A percentile compares a stretch with the other conserved stretches of the same genome.
These are phyloP conservation scores for Cyberlindnera suaveolens DNA, from an alignment of 805 yeast genomes.

Conservation along the genomic window DNA sequence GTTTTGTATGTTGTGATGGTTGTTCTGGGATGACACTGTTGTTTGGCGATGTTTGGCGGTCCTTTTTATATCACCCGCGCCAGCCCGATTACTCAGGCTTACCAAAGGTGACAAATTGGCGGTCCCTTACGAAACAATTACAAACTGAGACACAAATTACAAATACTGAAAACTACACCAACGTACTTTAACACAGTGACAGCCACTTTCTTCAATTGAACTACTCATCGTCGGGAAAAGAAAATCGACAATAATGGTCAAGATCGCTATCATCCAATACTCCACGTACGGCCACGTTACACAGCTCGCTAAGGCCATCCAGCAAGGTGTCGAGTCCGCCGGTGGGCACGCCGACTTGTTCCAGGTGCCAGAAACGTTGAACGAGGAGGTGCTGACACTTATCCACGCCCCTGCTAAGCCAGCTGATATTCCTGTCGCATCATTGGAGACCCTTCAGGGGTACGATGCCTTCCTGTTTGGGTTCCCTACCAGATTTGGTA, in stretches of 20 bases:
- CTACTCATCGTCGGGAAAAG: neutral
- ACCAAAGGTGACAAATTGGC: too few species aligned
- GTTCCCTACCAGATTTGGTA: slow-evolving; percentile 82
- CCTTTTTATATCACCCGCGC: too few species aligned
- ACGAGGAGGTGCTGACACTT: slow-evolving; percentile 46
- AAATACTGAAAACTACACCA: neutral
- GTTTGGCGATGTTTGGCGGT: too few species aligned
- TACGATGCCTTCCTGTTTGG: slow-evolving; percentile 85
- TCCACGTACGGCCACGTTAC: slow-evolving; percentile 76
- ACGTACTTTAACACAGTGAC: too few species aligned
- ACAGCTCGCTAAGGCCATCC: slow-evolving; percentile 57
- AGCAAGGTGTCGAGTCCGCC: slow-evolving; percentile 62
- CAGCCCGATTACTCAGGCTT: too few species aligned
- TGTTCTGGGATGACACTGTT: too few species aligned
- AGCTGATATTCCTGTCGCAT: slow-evolving; percentile 56
- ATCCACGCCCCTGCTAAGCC: slow-evolving; percentile 66
- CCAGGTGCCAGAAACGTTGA: slow-evolving; percentile 73
- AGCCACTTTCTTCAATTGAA: too few species aligned
- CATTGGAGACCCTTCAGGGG: slow-evolving; percentile 46
- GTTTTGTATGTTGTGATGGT: neutral
- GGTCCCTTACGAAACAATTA: too few species aligned
- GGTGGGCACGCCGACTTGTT: slow-evolving; percentile 65
- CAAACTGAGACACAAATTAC: too few species aligned
- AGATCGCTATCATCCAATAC: slow-evolving; percentile 42
- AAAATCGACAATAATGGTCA: slow-evolving; percentile 6